Percentiles rank a stretch among this genome's conserved stretches.
phyloP scores from a whole-genome alignment of 164 flowering plant genomes.

The Pachysandra terminalis region DNA sequence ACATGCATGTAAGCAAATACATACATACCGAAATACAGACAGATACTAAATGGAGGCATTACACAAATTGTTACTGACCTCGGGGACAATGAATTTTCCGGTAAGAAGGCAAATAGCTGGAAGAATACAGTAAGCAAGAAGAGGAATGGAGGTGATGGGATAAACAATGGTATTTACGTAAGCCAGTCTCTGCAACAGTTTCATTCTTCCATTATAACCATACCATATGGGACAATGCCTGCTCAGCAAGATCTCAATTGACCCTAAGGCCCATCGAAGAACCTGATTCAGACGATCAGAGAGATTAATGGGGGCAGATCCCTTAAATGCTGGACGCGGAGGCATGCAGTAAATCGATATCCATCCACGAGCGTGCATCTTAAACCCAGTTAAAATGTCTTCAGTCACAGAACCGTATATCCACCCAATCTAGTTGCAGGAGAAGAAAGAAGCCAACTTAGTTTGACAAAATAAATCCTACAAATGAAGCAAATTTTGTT shows the following conservation, averaged over 20 bases:
- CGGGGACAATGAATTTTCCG: constrained; percentile 89
- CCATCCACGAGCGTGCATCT: constrained; percentile 99
- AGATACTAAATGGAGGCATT: neutral
- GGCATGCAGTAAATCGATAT: constrained; percentile 95
- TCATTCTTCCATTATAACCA: constrained; percentile 82
- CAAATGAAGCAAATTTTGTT: neutral
- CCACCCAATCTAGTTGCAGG: constrained; percentile 84
- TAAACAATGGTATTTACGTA: constrained; percentile 92
- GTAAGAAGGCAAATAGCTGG: constrained; percentile 97
- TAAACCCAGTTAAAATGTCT: constrained; percentile 97
- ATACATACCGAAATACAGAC: too few species aligned
- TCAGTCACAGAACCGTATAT: constrained; percentile 97
- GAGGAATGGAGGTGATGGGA: constrained; percentile 86
- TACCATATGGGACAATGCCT: constrained; percentile 99
- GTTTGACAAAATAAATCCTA: neutral
- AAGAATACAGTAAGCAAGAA: constrained; percentile 81
- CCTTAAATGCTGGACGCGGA: constrained; percentile 94
- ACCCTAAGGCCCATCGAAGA: constrained; percentile 98
- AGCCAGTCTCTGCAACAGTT: constrained; percentile 77
- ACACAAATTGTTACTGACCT: constrained; percentile 40
- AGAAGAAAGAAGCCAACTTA: neutral
- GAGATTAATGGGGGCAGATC: constrained; percentile 99
- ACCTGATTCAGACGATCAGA: constrained; percentile 98
- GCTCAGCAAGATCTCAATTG: constrained; percentile 88
- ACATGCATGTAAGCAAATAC: neutral